A percentile compares a stretch with the other conserved stretches of the same genome.
These are phyloP conservation scores for Batkoa obscura DNA, from an alignment of 371 early-diverging fungal species.

Conservation along the genomic window DNA sequence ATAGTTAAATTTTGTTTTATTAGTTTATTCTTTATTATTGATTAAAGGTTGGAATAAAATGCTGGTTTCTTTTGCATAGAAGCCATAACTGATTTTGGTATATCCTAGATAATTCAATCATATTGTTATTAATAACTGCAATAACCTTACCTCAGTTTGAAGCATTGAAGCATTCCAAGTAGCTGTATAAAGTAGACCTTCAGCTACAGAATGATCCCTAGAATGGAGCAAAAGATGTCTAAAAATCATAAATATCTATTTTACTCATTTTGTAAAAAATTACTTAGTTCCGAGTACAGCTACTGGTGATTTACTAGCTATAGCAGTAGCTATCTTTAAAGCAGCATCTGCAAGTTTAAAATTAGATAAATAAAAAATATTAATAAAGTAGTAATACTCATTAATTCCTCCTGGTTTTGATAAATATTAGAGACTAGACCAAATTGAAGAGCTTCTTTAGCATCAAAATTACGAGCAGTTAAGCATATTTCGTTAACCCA, in stretches of 20 bases:
- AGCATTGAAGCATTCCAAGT: conserved; percentile 75
- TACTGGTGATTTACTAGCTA: conserved; percentile 81
- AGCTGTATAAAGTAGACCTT: conserved; percentile 74
- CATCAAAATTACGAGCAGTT: conserved; percentile 58
- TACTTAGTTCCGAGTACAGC: conserved; percentile 77
- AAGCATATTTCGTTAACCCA: conserved; percentile 76
- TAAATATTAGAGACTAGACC: conserved; percentile 65
- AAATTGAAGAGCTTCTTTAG: conserved; percentile 53
- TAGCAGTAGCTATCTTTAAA: conserved; percentile 39
- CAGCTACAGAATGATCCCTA: conserved; percentile 73
- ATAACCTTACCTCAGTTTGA: conserved; percentile 32
- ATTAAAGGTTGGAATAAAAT: too few species aligned
- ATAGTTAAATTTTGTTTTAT: too few species aligned
- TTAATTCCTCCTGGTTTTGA: conserved; percentile 25
- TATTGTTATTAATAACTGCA: too few species aligned
- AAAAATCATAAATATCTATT: background rate
- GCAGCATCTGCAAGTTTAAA: conserved; percentile 24
- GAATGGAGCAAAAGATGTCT: conserved; percentile 69
- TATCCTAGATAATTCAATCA: too few species aligned
- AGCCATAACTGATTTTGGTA: too few species aligned
- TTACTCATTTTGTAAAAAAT: conserved; percentile 3
- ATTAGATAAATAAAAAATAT: background rate
- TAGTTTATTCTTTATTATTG: too few species aligned
- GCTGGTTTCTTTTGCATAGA: too few species aligned
- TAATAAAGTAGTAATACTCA: conserved; percentile 15